Evolutionary conservation across 2,329 filamentous ascomycete genomes (phyloP).

Genomic region (Aureobasidium sp.): DNA sequence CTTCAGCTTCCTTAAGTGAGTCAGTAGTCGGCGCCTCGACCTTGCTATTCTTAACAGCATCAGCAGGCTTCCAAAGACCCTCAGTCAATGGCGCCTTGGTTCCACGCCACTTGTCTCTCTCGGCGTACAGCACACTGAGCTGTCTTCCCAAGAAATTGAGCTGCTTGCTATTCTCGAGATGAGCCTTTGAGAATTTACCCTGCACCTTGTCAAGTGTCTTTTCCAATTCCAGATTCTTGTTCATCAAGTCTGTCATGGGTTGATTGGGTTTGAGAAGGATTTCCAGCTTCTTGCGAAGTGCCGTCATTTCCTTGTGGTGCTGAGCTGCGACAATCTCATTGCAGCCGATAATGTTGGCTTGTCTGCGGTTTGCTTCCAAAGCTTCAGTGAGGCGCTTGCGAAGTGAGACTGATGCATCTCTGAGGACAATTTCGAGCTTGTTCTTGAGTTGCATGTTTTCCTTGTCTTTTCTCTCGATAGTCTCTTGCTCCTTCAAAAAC

Average conservation of each 20-base stretch:
- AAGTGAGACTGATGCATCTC: neutral
- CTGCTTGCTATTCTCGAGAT: neutral
- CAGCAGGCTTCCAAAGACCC: neutral
- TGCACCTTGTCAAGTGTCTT: neutral
- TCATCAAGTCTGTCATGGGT: neutral
- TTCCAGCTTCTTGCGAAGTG: neutral
- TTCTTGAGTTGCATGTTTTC: neutral
- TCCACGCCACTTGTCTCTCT: neutral
- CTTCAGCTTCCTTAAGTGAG: neutral
- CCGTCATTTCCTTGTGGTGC: neutral
- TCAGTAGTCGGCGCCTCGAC: neutral
- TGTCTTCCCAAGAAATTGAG: neutral
- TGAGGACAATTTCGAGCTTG: neutral
- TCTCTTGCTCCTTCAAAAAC: neutral
- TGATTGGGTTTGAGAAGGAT: neutral
- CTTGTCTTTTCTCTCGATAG: neutral
- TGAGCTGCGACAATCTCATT: neutral
- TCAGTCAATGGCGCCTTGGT: neutral
- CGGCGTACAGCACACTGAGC: neutral
- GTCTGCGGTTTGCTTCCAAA: neutral
- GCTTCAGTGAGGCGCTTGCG: neutral
- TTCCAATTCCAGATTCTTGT: neutral
- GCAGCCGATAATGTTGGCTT: neutral
- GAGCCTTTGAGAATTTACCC: neutral
- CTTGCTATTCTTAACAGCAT: neutral